Evolutionary conservation across 2,329 filamentous ascomycete species (phyloP), one percentile per base, ranked within the genome.

Genomic region (Colletotrichum caudatum): DNA sequence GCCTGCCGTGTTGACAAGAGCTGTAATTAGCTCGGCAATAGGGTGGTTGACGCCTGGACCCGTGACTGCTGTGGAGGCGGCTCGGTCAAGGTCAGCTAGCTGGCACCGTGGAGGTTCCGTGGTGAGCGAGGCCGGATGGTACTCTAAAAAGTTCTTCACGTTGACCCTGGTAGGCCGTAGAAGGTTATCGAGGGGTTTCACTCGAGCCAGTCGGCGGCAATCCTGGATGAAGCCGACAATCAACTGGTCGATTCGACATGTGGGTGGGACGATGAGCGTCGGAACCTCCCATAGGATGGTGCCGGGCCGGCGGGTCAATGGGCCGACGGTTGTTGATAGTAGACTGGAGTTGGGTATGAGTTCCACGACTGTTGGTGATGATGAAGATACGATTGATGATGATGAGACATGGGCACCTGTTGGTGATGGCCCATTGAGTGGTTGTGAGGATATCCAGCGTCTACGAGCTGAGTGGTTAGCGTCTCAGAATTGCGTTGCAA

Each of bases 171-270:
- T 62, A 41, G 81, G 78, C 5, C 81, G 80, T 29, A 79, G 76
- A 7, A 82, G 76, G 44, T 78, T 74, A 57, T 75, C 76, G 23
- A 75, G 76, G 44, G 76, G 75, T 71, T 73, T 75, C 61, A 75
- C 69, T 50, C 76, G 74, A n/a, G 78, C 76, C 57, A 81, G 77
- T 59, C 76, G 77, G 53, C 78, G 81, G 68, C 81, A 81, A 66
- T 80, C 76, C 56, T 80, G 78, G 20, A 83, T 72, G 56, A 83
- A 79, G 59, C 79, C 77, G 44, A 78, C 74, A n/a, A 82, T 66
- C 46, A 82, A 76, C 50, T 77, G 76, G 62, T 83, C 81, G 33
- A 80, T 75, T 57, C 78, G 79, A 61, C 77, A 80, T 35, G 76
- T 77, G 41, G 79, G 76, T 53, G 76, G 72, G 8, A 76, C 72